phyloP scores from a whole-genome alignment of 169 alveolate species.

The Perkinsus olseni region DNA sequence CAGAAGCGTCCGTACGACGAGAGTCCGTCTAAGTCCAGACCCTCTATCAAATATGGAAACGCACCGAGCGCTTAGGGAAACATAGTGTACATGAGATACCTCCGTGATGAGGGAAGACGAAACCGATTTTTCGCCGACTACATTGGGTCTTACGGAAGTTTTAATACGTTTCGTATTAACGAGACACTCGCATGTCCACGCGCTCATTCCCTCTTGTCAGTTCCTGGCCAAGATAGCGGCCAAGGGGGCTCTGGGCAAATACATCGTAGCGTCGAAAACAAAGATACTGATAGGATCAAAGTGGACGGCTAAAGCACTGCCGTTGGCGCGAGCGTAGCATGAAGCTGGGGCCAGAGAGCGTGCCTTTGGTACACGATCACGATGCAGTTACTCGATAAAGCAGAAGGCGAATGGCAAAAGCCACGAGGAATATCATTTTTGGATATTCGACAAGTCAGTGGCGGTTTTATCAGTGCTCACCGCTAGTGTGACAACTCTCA shows the following conservation, averaged over 20 bases:
- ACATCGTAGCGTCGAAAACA: background rate
- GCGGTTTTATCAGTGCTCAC: background rate
- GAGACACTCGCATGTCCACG: no score
- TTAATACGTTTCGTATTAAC: no score
- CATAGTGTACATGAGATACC: no score
- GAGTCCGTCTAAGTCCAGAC: no score
- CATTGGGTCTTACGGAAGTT: no score
- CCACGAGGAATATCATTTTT: background rate
- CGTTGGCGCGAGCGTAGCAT: background rate
- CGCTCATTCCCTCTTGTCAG: background rate
- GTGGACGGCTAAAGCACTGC: background rate
- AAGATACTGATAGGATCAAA: background rate
- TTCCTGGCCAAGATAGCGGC: background rate
- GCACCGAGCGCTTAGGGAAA: no score
- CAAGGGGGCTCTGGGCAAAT: background rate
- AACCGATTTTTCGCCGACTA: no score
- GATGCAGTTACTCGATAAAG: background rate
- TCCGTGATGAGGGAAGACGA: no score
- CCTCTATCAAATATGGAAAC: no score
- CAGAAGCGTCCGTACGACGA: no score
- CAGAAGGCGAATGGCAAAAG: background rate
- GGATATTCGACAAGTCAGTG: background rate
- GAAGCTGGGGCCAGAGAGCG: background rate
- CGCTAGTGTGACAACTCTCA: background rate
- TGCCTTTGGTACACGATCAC: no score